Base-by-base conservation (phyloP, 345 rosid genomes). In the Adansonia digitata region DNA sequence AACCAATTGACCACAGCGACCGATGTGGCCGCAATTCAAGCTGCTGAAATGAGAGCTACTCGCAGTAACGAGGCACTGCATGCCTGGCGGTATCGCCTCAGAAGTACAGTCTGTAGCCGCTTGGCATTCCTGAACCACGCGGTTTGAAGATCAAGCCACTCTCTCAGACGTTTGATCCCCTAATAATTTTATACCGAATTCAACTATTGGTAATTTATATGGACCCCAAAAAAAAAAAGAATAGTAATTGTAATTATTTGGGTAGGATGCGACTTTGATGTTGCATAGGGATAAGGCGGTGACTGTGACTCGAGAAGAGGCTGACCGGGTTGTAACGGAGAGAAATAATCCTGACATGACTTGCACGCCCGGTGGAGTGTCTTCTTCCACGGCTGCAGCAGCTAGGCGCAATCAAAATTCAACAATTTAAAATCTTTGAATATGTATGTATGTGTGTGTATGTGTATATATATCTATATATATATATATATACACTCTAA, bases 11-110 rank as follows among this genome's bases (percentile, higher is more conserved):
- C 26, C 81, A 62, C 73, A 83, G 81, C n/a, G 91, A 86, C 56
- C n/a, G 91, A 86, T 56, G 87, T 89, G 0, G 90, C 88, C 0
- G 84, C 92, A 8, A 90, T 85, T 74, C 83, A 79, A 75, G 90
- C 88, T 5, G 89, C 89, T 10, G 85, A 91, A 64, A 79, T 73
- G 63, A 86, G 88, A 77, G 90, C 83, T 26, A 74, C 85, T 5
- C 80, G 82, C 0, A 72, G 77, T 24, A 59, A 61, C 26, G 79
- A 74, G 73, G 52, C 74, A 8, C 45, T 59, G 7, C 85, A 83
- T 2, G 91, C 85, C 84, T 2, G 91, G 89, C 14, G 82, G 88
- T 5, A 24, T 89, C 8, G 88, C 83, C 1, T 80, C 75, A 7
- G 78, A 75, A 53, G 89, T 90, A 4, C 83, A 82, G 71, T 82